These are phyloP conservation scores for Aspergillus diversus DNA, from an alignment of 495 filamentous ascomycete species.

Conservation along the genomic window DNA sequence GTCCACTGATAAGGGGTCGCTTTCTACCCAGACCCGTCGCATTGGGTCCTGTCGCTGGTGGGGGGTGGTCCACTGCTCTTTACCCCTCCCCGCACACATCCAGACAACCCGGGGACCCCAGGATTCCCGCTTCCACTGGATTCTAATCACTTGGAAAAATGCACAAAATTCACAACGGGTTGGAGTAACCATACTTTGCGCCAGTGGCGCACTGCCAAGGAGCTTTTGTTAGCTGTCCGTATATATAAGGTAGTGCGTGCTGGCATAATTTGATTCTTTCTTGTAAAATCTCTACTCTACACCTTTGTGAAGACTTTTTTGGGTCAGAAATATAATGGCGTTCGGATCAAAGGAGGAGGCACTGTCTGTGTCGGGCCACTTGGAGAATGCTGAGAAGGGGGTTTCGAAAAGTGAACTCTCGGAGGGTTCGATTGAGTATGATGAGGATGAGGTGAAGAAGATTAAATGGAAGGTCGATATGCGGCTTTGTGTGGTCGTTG, in stretches of 20 bases:
- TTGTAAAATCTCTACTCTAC: neutral
- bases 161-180: neutral
- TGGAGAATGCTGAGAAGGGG: neutral
- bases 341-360: neutral
- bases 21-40: neutral
- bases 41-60: neutral
- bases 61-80: neutral
- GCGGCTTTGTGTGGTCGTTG: slow-evolving; percentile 12
- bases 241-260: too few relatives aligned
- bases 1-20: neutral
- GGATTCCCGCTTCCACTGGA: neutral
- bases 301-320: neutral
- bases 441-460: slow-evolving; percentile 11
- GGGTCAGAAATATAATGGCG: neutral
- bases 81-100: neutral
- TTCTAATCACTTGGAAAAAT: neutral
- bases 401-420: neutral
- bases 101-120: neutral
- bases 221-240: too few relatives aligned
- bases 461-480: slow-evolving; percentile 20
- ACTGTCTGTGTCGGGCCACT: neutral
- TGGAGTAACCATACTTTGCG: neutral
- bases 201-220: neutral
- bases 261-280: too few relatives aligned
- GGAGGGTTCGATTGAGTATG: slow-evolving; percentile 7